phyloP scores from a whole-genome alignment of 2,329 filamentous ascomycete species.

The Coleophoma cylindrospora region DNA sequence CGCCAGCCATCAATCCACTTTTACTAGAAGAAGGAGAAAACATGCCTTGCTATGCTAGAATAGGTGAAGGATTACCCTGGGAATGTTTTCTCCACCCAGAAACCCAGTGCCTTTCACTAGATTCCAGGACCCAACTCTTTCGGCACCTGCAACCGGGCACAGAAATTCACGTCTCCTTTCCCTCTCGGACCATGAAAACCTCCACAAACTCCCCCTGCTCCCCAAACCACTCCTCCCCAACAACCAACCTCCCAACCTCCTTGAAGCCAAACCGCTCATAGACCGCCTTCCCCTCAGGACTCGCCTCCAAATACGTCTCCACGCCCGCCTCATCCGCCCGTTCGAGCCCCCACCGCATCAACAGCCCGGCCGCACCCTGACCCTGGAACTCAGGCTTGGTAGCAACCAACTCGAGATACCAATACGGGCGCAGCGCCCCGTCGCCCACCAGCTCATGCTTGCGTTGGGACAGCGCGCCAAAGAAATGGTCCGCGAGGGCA shows the following conservation, averaged over 20 bases:
- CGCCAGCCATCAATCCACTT: too few relatives aligned
- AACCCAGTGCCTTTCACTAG: too few relatives aligned
- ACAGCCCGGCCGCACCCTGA: constrained; percentile 35
- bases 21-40: too few relatives aligned
- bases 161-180: neutral
- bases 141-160: too few relatives aligned
- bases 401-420: constrained; percentile 42
- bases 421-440: constrained; percentile 27
- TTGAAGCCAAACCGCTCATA: constrained; percentile 45
- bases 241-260: constrained; percentile 31
- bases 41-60: too few relatives aligned
- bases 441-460: constrained; percentile 33
- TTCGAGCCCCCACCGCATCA: constrained; percentile 43
- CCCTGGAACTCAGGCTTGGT: constrained; percentile 38
- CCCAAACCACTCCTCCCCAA: constrained; percentile 28
- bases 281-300: constrained; percentile 37
- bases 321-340: constrained; percentile 37
- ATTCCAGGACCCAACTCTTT: too few relatives aligned
- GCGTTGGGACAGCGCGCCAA: constrained; percentile 29
- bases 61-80: too few relatives aligned
- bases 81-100: too few relatives aligned
- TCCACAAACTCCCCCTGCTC: constrained; percentile 20
- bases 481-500: constrained; percentile 33
- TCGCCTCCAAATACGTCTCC: constrained; percentile 46
- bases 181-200: constrained; percentile 22